Conservation (phyloP, 2,329 filamentous ascomycete species). For the Leptodontidium sp. region DNA sequence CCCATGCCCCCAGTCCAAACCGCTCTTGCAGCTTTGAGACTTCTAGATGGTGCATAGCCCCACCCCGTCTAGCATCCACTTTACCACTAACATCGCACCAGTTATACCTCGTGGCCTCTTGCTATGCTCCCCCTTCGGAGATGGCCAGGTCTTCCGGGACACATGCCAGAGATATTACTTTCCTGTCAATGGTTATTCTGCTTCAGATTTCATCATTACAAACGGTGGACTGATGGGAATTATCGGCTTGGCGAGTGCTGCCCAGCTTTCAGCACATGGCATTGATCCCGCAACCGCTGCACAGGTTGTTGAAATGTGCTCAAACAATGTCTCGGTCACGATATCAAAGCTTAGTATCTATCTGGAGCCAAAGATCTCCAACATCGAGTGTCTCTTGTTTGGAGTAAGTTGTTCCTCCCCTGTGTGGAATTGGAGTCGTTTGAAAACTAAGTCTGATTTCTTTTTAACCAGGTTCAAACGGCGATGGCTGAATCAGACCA, state of each 20-base stretch:
- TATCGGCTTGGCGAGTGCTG: slow-evolving; percentile 7
- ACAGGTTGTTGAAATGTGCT: slow-evolving; percentile 20
- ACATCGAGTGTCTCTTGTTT: slow-evolving; percentile 22
- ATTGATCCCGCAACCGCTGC: slow-evolving; percentile 17
- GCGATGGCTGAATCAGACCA: slow-evolving; percentile 27
- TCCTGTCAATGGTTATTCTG: slow-evolving; percentile 26
- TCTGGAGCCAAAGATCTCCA: slow-evolving; percentile 19
- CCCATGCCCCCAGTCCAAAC: slow-evolving; percentile 20
- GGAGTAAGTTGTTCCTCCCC: slow-evolving; percentile 7
- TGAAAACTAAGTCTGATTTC: too few relatives aligned
- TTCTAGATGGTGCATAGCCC: slow-evolving; percentile 18
- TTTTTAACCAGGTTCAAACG: slow-evolving; percentile 12
- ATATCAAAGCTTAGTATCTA: slow-evolving; percentile 21
- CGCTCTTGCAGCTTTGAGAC: slow-evolving; percentile 15
- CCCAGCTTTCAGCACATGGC: neutral
- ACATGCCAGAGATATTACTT: slow-evolving; percentile 28
- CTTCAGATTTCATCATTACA: slow-evolving; percentile 25
- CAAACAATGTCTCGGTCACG: slow-evolving; percentile 20
- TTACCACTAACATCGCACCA: neutral
- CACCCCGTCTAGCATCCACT: neutral
- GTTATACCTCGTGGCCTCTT: slow-evolving; percentile 15
- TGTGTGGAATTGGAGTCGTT: neutral
- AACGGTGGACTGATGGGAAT: slow-evolving; percentile 25
- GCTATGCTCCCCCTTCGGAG: slow-evolving; percentile 21
- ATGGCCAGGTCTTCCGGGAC: slow-evolving; percentile 1